A percentile compares a stretch with the other conserved stretches of the same genome.
phyloP scores from a whole-genome alignment of 2,329 filamentous ascomycete species.

The Sporothrix inflata region DNA sequence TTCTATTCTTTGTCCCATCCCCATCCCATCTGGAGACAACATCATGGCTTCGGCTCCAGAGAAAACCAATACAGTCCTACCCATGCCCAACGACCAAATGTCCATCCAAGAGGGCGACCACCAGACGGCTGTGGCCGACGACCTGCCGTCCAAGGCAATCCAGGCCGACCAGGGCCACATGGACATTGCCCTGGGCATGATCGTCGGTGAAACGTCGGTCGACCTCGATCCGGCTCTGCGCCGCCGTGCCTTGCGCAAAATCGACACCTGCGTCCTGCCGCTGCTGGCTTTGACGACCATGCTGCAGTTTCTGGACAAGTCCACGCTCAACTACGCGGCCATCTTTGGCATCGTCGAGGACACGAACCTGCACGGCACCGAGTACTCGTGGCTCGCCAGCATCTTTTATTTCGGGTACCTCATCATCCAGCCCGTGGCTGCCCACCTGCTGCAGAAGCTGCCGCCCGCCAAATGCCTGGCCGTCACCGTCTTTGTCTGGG shows the following conservation, averaged over 20 bases:
- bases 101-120: background rate
- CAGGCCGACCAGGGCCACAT: background rate
- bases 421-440: background rate
- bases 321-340: background rate
- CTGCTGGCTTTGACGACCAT: background rate
- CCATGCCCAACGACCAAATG: background rate
- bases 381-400: background rate
- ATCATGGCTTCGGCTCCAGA: background rate
- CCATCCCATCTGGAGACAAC: background rate
- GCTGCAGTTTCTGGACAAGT: background rate
- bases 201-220: background rate
- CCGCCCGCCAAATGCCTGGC: background rate
- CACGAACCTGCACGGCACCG: background rate
- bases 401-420: background rate
- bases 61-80: background rate
- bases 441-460: background rate
- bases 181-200: background rate
- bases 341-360: background rate
- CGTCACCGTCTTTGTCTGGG: background rate
- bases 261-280: background rate
- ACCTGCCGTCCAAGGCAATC: background rate
- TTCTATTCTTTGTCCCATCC: background rate
- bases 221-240: background rate
- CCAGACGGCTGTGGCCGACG: background rate
- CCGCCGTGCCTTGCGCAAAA: background rate